These are phyloP conservation scores for Mycena sp. DNA, from an alignment of 1,284 basidiomycete species.

Conservation along the genomic window DNA sequence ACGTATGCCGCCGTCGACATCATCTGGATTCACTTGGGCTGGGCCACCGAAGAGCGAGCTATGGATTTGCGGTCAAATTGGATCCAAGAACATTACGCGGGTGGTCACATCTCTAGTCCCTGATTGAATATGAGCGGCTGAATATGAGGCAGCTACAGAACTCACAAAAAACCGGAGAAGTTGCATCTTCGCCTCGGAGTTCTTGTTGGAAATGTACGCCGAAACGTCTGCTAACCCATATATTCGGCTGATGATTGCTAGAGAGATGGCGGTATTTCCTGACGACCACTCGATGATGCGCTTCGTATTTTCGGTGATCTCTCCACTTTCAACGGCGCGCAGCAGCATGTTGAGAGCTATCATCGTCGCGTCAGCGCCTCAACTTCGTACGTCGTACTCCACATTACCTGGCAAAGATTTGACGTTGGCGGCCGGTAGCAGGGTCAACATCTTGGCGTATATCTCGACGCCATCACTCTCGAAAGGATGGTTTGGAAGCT, in stretches of 20 bases:
- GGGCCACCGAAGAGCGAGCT: constrained; percentile 27
- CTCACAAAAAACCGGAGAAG: constrained; percentile 27
- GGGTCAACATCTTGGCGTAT: constrained; percentile 29
- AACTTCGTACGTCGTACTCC: neutral
- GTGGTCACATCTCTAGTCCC: constrained; percentile 22
- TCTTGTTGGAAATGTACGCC: constrained; percentile 29
- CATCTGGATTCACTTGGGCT: constrained; percentile 25
- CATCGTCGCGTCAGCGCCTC: neutral
- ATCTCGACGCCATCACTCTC: constrained; percentile 26
- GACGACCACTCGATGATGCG: constrained; percentile 28
- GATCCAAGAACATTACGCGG: neutral
- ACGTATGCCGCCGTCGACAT: constrained; percentile 24
- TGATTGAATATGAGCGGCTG: neutral
- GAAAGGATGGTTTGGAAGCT: constrained; percentile 26
- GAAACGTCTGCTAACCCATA: constrained; percentile 25
- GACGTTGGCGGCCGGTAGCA: constrained; percentile 24
- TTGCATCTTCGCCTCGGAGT: constrained; percentile 28
- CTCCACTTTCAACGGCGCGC: constrained; percentile 22
- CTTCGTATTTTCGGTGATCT: constrained; percentile 26
- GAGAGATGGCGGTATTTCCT: constrained; percentile 26
- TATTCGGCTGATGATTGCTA: constrained; percentile 27
- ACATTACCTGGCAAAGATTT: constrained; percentile 23
- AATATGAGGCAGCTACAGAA: neutral
- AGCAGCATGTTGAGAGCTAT: constrained; percentile 30
- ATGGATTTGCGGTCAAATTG: neutral